A percentile compares a stretch with the other conserved stretches of the same genome.
phyloP scores from a whole-genome alignment of 768 basidiomycete species.

The Ramaria sp. region DNA sequence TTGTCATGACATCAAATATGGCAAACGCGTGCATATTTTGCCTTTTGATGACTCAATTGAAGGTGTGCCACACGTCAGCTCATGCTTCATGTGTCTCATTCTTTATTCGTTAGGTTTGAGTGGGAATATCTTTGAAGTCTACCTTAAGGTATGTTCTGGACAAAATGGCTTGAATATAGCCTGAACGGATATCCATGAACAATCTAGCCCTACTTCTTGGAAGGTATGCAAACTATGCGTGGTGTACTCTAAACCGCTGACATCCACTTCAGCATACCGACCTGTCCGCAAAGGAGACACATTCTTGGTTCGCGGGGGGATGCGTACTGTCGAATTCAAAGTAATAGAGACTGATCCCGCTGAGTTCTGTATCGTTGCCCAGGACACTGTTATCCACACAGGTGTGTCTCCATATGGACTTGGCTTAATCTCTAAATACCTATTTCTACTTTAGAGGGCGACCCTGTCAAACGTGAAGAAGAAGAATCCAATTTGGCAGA shows the following conservation, averaged over 20 bases:
- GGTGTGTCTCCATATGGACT: slow-evolving; percentile 29
- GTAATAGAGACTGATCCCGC: slow-evolving; percentile 97
- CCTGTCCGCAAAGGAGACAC: slow-evolving; percentile 97
- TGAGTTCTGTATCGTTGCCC: slow-evolving; percentile 97
- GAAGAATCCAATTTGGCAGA: slow-evolving; percentile 95
- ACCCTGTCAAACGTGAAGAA: slow-evolving; percentile 97
- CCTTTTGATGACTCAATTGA: slow-evolving; percentile 99
- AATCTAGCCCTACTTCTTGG: slow-evolving; percentile 86
- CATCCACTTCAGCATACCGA: slow-evolving; percentile 53
- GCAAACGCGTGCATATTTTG: slow-evolving; percentile 91
- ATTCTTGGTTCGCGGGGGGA: slow-evolving; percentile 97
- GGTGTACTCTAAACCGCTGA: no score
- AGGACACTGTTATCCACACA: slow-evolving; percentile 96
- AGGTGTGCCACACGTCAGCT: slow-evolving; percentile 35
- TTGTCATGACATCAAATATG: slow-evolving; percentile 97
- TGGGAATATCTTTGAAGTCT: slow-evolving; percentile 98
- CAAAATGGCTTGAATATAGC: neutral
- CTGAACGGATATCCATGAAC: neutral
- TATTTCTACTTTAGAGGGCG: slow-evolving; percentile 59
- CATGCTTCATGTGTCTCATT: neutral
- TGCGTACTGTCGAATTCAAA: slow-evolving; percentile 99
- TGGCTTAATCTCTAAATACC: neutral
- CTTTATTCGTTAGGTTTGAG: slow-evolving; percentile 40
- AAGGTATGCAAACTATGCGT: slow-evolving; percentile 39
- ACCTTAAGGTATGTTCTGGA: slow-evolving; percentile 42